Base-by-base conservation (phyloP, 23 red algal species). In the Gracilaria vermiculophylla region DNA sequence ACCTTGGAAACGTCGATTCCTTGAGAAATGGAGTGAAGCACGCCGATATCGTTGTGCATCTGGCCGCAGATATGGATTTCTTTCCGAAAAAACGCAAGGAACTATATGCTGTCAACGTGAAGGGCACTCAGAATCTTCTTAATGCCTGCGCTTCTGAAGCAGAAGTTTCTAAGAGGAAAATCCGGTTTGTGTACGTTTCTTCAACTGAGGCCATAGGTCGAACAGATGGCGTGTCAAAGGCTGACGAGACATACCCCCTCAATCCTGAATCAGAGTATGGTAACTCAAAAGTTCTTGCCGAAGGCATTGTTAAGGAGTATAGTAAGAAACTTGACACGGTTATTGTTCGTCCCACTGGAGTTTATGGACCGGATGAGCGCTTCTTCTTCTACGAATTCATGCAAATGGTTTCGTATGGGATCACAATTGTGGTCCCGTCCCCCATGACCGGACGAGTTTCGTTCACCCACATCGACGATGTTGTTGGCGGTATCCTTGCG, bases 11-110 rank as follows among this genome's bases (percentile, higher is more conserved):
- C 48, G 53, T 78, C 14, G 24, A 49, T 41, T 51, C 84, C 21
- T 31, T 88, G 17, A 27, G 27, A 35, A 54, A 37, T 25, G 62
- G 69, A 21, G 84, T 78, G 0, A 88, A 88, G 53, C 16, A 77
- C 12, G 84, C 84, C 4, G 67, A 88, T 34, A 70, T 88, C 33
- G 76, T 91, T 41, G 76, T 91, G 21, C 87, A 91, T 44, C 76
- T 91, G 21, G 87, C 87, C 5, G 75, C 75, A 13, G 87, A 91
- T 40, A 91, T 91, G 87, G 87, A 91, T 72, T 91, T 91, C 62
- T 91, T 81, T 32, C 74, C 87, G 39, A 62, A 35, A 40, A 58
- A 80, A 69, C 15, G 36, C 31, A 39, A 69, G 21, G 23, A 35
- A 12, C 25, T 91, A 19, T 21, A 31, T 35, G 3, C 32, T 9